A percentile compares a stretch with the other conserved stretches of the same genome.
These are phyloP conservation scores for Neofusicoccum ribis DNA, from an alignment of 2,329 filamentous ascomycete genomes.

Conservation along the genomic window DNA sequence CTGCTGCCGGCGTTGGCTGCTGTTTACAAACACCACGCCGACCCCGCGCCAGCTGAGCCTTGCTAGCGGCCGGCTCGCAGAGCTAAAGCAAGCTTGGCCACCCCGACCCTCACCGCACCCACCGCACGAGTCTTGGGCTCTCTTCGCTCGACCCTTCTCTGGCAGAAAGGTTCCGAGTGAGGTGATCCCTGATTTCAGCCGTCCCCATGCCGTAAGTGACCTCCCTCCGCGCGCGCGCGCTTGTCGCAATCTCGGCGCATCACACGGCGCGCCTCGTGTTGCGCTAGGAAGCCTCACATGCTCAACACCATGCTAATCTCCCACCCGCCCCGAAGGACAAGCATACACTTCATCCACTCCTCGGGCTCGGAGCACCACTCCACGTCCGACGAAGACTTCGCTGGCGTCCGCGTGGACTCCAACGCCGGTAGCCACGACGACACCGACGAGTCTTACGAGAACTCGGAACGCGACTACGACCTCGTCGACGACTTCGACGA, in stretches of 20 bases:
- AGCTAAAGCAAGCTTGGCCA: conserved; percentile 5
- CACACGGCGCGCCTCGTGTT: conserved; percentile 25
- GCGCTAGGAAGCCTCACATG: conserved; percentile 25
- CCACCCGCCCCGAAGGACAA: conserved; percentile 35
- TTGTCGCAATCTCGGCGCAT: conserved; percentile 31
- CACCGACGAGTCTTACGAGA: conserved; percentile 30
- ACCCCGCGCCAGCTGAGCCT: conserved; percentile 16
- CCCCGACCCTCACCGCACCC: not conserved
- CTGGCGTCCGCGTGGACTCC: conserved; percentile 32
- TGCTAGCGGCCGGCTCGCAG: conserved; percentile 3
- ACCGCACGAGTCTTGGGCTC: conserved; percentile 24
- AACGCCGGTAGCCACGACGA: conserved; percentile 32
- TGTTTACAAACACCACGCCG: conserved; percentile 18
- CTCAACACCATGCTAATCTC: conserved; percentile 15
- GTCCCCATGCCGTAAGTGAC: conserved; percentile 46
- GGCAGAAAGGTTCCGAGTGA: conserved; percentile 39
- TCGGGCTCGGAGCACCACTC: conserved; percentile 37
- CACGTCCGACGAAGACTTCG: conserved; percentile 33
- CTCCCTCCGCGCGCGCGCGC: conserved; percentile 36
- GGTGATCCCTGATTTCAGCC: conserved; percentile 29
- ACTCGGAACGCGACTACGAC: conserved; percentile 33
- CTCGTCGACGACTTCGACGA: conserved; percentile 41
- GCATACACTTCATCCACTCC: conserved; percentile 40
- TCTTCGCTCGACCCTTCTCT: conserved; percentile 41
- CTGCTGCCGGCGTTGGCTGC: not conserved